Conservation (phyloP, 2,329 filamentous ascomycete genomes). For the Cladosporium sp. region DNA sequence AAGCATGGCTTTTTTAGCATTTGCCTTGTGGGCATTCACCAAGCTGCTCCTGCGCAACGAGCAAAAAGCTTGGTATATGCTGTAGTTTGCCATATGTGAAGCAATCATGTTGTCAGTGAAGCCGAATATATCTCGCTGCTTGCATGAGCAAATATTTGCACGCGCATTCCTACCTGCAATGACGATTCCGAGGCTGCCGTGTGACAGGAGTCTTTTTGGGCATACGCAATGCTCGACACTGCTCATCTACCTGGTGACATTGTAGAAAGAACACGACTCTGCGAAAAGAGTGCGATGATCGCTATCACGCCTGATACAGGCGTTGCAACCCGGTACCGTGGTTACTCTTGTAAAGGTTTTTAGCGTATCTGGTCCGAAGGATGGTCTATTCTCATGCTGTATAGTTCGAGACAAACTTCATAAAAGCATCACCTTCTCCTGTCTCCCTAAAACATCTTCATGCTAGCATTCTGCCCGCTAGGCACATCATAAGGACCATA, state of each 20-base stretch:
- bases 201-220: too few species aligned
- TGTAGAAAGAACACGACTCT: too few species aligned
- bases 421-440: not conserved
- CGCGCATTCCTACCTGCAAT: too few species aligned
- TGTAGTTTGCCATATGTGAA: not conserved
- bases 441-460: conserved; percentile 28
- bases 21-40: not conserved
- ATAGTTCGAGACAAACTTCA: not conserved
- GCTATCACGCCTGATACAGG: too few species aligned
- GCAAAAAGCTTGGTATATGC: not conserved
- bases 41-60: not conserved
- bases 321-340: too few species aligned
- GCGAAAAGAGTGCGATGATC: too few species aligned
- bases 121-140: not conserved
- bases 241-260: too few species aligned
- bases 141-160: not conserved
- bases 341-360: not conserved
- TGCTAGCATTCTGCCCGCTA: conserved; percentile 44
- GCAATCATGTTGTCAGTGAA: not conserved
- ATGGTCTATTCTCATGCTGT: not conserved
- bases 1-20: not conserved
- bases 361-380: not conserved
- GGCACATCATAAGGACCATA: conserved; percentile 50
- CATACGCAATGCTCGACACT: too few species aligned
- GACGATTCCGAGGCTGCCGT: too few species aligned